Evolutionary conservation across 371 early-diverging fungal genomes (phyloP).

Genomic region (Mortierella sp.): DNA sequence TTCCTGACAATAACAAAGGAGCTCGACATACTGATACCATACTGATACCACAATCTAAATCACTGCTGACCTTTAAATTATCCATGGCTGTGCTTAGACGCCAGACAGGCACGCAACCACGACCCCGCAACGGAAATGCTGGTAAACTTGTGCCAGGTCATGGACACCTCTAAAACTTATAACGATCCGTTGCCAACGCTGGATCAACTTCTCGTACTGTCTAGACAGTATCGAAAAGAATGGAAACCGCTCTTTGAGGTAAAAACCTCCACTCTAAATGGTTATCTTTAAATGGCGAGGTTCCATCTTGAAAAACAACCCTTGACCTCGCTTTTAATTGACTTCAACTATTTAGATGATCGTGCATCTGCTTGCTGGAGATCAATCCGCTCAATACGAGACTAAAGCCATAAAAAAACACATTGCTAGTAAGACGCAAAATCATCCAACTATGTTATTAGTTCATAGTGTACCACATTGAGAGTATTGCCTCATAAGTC

Average conservation of each 20-base stretch:
- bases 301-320: background rate
- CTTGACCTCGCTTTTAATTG: background rate
- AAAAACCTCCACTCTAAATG: background rate
- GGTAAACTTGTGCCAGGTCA: slow-evolving; percentile 17
- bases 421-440: slow-evolving; percentile 59
- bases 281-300: background rate
- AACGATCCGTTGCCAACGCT: slow-evolving; percentile 16
- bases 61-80: background rate
- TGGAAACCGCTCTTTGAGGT: slow-evolving; percentile 50
- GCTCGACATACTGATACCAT: background rate
- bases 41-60: background rate
- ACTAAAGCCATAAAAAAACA: slow-evolving; percentile 56
- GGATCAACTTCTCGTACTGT: slow-evolving; percentile 32
- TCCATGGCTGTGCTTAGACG: background rate
- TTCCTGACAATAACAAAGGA: slow-evolving; percentile 3
- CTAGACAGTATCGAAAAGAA: slow-evolving; percentile 33
- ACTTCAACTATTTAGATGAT: slow-evolving; percentile 61
- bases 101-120: slow-evolving; percentile 16
- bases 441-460: background rate
- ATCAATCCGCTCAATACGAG: slow-evolving; percentile 71
- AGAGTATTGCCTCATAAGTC: background rate
- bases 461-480: background rate
- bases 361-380: slow-evolving; percentile 75
- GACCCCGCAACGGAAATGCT: slow-evolving; percentile 21
- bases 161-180: slow-evolving; percentile 35